A percentile compares a stretch with the other conserved stretches of the same genome.
Evolutionary conservation across 2,329 filamentous ascomycete genomes (phyloP).

Genomic region (Epichloe elymi): DNA sequence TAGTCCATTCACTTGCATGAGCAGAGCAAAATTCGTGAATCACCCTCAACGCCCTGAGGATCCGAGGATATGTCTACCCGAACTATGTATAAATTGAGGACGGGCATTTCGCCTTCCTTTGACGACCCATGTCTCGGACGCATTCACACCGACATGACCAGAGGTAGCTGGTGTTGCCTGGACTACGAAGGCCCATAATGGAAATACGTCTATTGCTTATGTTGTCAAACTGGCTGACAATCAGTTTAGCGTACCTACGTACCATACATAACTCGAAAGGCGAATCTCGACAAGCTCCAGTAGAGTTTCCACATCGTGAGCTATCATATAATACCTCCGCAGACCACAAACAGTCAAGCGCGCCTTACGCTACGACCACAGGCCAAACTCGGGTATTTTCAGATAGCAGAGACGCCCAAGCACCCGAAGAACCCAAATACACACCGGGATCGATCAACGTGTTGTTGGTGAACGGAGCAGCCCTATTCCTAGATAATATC

Average conservation of each 20-base stretch:
- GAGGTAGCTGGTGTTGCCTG: neutral
- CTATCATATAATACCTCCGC: neutral
- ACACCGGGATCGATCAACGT: too few species aligned
- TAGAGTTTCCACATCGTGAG: neutral
- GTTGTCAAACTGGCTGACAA: constrained; percentile 9
- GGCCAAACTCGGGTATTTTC: neutral
- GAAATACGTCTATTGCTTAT: neutral
- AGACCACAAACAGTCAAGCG: neutral
- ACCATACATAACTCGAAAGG: neutral
- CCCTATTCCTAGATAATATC: neutral
- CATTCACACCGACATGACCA: too few species aligned
- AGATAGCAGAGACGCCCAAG: neutral
- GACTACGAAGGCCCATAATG: constrained; percentile 3
- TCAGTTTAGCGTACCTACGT: constrained; percentile 3
- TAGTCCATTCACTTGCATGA: neutral
- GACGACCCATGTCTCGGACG: neutral
- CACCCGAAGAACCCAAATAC: neutral
- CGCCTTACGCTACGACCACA: neutral
- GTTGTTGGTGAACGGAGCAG: neutral
- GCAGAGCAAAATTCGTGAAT: neutral
- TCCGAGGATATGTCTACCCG: neutral
- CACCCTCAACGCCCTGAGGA: neutral
- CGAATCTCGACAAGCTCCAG: neutral
- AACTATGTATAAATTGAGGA: neutral
- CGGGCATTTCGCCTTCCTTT: neutral